Percentiles rank a stretch among this genome's conserved stretches.
These are phyloP conservation scores for Fagopyrum homotropicum DNA, from an alignment of 148 eudicot species.

Conservation along the genomic window DNA sequence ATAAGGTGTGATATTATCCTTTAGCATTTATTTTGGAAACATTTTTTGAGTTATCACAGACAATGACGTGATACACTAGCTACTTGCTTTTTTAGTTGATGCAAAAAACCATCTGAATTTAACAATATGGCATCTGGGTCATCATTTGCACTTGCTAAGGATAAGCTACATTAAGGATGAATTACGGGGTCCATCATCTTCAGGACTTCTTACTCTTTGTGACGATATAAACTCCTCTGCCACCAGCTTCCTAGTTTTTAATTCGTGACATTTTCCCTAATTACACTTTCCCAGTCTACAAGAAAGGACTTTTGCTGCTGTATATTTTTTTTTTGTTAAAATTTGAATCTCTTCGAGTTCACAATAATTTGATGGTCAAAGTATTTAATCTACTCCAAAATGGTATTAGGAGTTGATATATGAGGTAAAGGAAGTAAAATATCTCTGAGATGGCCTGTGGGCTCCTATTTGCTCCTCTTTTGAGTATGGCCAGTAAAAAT, in stretches of 20 bases:
- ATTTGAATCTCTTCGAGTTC: not conserved
- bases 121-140: not conserved
- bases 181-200: not conserved
- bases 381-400: not conserved
- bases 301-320: not conserved
- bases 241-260: not conserved
- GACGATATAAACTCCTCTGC: not conserved
- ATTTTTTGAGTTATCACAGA: not conserved
- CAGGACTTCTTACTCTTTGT: not conserved
- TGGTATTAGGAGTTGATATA: not conserved
- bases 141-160: not conserved
- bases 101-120: not conserved
- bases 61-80: not conserved
- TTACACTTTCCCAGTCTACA: not conserved
- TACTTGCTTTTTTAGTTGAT: not conserved
- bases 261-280: not conserved
- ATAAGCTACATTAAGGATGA: not conserved
- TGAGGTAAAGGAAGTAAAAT: slow-evolving; percentile 6
- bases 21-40: not conserved
- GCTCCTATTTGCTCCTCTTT: not conserved
- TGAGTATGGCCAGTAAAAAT: not conserved
- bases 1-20: not conserved
- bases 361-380: not conserved
- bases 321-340: not conserved
- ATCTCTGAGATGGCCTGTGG: not conserved